phyloP scores from a whole-genome alignment of 2,329 filamentous ascomycete species.

The Colletotrichum sojae region DNA sequence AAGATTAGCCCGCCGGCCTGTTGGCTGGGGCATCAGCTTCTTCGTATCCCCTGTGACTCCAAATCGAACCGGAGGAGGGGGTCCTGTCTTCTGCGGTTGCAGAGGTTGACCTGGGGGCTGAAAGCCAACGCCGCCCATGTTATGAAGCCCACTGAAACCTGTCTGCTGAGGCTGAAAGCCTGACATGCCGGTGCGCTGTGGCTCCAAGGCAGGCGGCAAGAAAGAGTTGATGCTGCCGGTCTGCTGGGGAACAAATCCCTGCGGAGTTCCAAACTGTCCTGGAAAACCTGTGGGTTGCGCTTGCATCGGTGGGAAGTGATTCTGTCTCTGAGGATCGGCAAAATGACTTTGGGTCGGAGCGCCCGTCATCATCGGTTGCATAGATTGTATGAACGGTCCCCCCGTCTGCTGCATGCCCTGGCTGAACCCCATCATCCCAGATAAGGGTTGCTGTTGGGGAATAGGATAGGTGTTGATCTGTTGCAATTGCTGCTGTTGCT shows the following conservation, averaged over 20 bases:
- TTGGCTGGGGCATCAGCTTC: constrained; percentile 87
- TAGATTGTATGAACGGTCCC: constrained; percentile 61
- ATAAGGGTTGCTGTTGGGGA: constrained; percentile 49
- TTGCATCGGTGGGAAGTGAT: constrained; percentile 65
- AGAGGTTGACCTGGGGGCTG: constrained; percentile 60
- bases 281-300: constrained; percentile 77
- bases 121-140: constrained; percentile 15
- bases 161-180: constrained; percentile 64
- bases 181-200: constrained; percentile 69
- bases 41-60: constrained; percentile 81
- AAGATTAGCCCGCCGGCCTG: constrained; percentile 90
- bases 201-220: constrained; percentile 72
- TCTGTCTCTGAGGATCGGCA: constrained; percentile 53
- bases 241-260: constrained; percentile 62
- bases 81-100: constrained; percentile 68
- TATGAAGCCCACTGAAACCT: constrained; percentile 64
- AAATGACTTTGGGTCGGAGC: constrained; percentile 55
- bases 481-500: constrained; percentile 46
- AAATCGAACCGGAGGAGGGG: constrained; percentile 89
- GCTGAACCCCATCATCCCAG: constrained; percentile 55
- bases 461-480: constrained; percentile 53
- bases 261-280: constrained; percentile 60
- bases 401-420: constrained; percentile 47
- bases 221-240: constrained; percentile 68
- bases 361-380: constrained; percentile 67